phyloP scores from a whole-genome alignment of 2,329 filamentous ascomycete species.

The Phialemonium atrogriseum region DNA sequence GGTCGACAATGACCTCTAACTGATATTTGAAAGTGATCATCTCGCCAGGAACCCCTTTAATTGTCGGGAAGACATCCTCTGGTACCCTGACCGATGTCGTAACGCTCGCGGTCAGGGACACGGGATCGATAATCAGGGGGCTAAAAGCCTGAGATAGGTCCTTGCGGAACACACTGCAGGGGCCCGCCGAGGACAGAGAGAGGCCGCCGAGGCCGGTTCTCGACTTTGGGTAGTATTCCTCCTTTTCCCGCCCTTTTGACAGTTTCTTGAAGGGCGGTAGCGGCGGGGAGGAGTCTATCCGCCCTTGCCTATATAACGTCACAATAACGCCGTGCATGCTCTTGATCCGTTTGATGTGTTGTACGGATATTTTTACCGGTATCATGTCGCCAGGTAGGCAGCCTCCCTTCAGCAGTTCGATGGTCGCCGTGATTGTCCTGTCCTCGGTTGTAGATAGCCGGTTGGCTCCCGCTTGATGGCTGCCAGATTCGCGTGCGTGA shows the following conservation, averaged over 20 bases:
- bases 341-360: conserved; percentile 82
- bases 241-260: conserved; percentile 63
- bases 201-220: conserved; percentile 79
- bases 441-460: conserved; percentile 43
- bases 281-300: conserved; percentile 69
- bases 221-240: conserved; percentile 81
- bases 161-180: conserved; percentile 90
- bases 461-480: conserved; percentile 17
- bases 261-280: conserved; percentile 38
- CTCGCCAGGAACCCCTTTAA: conserved; percentile 77
- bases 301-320: conserved; percentile 82
- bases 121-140: conserved; percentile 80
- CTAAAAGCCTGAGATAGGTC: conserved; percentile 85
- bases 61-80: conserved; percentile 87
- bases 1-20: conserved; percentile 84
- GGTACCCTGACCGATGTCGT: conserved; percentile 80
- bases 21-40: conserved; percentile 96
- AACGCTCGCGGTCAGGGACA: conserved; percentile 67
- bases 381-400: conserved; percentile 80
- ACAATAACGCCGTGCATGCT: conserved; percentile 90
- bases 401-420: conserved; percentile 74
- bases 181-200: conserved; percentile 76
- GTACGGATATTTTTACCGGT: conserved; percentile 70
- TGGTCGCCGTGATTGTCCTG: conserved; percentile 77
- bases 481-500: conserved; percentile 36